Conservation (phyloP, 805 yeast species). For the Phaffomyces thermotolerans region DNA sequence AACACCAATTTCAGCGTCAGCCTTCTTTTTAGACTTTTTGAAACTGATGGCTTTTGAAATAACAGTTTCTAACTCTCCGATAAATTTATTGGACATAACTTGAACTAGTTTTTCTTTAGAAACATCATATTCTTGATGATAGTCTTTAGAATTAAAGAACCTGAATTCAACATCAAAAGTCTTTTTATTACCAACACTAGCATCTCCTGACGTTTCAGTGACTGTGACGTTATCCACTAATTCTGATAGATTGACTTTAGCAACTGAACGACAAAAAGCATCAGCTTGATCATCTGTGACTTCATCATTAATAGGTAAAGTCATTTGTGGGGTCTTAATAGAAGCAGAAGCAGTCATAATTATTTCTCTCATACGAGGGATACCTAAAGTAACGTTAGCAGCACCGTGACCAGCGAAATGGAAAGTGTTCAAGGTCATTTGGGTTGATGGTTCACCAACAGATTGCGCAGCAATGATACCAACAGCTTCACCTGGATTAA, state of each 20-base stretch:
- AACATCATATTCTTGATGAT: conserved; percentile 83
- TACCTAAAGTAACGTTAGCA: conserved; percentile 98
- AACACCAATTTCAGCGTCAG: conserved; percentile 41
- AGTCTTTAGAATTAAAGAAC: conserved; percentile 72
- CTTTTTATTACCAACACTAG: conserved; percentile 29
- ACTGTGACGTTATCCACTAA: conserved; percentile 80
- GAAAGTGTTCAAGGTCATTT: conserved; percentile 95
- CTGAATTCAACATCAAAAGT: conserved; percentile 63
- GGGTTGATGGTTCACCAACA: conserved; percentile 98
- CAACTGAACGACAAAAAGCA: conserved; percentile 84
- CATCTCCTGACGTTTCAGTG: conserved; percentile 76
- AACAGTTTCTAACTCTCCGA: conserved; percentile 61
- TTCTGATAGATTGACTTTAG: conserved; percentile 79
- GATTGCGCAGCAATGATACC: conserved; percentile 98
- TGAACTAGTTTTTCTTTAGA: conserved; percentile 69
- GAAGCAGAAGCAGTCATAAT: conserved; percentile 97
- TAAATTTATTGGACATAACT: conserved; percentile 57
- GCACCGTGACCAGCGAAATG: conserved; percentile 99
- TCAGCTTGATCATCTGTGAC: conserved; percentile 86
- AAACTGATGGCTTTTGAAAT: conserved; percentile 60
- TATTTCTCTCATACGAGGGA: conserved; percentile 99
- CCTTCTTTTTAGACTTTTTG: no score
- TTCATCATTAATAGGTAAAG: conserved; percentile 73
- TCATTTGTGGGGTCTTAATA: conserved; percentile 98
- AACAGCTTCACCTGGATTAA: conserved; percentile 96